Percentiles rank a stretch among this genome's conserved stretches.
Evolutionary conservation across 768 basidiomycete species (phyloP).

Genomic region (Mycena floridula): DNA sequence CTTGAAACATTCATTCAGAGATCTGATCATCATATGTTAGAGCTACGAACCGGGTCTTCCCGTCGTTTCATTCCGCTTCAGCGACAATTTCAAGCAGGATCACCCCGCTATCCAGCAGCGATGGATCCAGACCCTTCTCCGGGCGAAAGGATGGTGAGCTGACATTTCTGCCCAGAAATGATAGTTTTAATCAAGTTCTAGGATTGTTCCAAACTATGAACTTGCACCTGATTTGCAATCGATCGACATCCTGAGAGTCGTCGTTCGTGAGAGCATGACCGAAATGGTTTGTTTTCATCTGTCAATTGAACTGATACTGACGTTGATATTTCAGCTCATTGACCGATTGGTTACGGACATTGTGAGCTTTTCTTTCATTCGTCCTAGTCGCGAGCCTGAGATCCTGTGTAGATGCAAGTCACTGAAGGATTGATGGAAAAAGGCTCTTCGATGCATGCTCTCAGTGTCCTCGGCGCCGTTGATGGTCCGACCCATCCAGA

Average conservation of each 20-base stretch:
- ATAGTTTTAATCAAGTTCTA: no score
- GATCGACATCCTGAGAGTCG: conserved; percentile 58
- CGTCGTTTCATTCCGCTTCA: conserved; percentile 62
- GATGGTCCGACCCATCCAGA: conserved; percentile 26
- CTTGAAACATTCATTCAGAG: conserved; percentile 7
- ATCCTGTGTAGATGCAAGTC: conserved; percentile 1
- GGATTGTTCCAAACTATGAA: conserved; percentile 50
- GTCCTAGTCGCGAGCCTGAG: background rate
- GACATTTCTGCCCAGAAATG: conserved; percentile 15
- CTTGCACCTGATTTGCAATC: conserved; percentile 47
- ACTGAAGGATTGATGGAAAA: conserved; percentile 28
- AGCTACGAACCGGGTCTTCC: conserved; percentile 55
- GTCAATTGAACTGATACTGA: conserved; percentile 46
- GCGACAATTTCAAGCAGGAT: conserved; percentile 46
- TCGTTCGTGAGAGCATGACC: conserved; percentile 55
- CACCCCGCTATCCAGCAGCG: conserved; percentile 55
- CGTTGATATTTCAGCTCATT: conserved; percentile 51
- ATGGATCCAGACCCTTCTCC: conserved; percentile 49
- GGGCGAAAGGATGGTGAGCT: conserved; percentile 50
- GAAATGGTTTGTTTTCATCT: conserved; percentile 39
- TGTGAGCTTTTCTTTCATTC: conserved; percentile 30
- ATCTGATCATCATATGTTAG: conserved; percentile 21
- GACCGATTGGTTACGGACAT: conserved; percentile 66
- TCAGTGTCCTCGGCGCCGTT: conserved; percentile 34
- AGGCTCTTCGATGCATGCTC: conserved; percentile 43